Base-by-base conservation (phyloP, 2,329 filamentous ascomycete genomes). In the Fusarium sp. region DNA sequence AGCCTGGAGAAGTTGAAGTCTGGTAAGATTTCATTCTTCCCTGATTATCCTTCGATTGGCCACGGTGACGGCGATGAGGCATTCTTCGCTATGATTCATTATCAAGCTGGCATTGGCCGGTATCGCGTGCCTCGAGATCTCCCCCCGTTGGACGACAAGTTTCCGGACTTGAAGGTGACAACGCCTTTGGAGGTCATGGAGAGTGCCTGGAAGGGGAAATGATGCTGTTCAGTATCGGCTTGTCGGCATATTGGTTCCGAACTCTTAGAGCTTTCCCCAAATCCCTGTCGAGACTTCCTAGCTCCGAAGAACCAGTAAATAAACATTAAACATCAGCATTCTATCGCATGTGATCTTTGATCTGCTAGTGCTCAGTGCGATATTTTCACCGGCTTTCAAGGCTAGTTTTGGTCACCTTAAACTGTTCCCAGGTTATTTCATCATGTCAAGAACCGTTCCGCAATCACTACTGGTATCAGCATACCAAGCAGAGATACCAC, bases 11-110 rank as follows among this genome's bases (percentile, higher is more conserved):
- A 74, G 44, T 45, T 79, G 4, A 64, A 74, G 20, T 75, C 74
- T 0, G 77, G 77, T 2, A 73, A 61, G 11, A 79, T 79, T 18
- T 79, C 78, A 2, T 77, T 77, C 44, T 67, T 62, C 7, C 42
- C 60, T 1, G 62, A 77, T 6, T 79, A 72, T 38, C 77, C 77
- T 1, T 18, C 54, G 1, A 76, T 78, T 17, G 77, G 75, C 0
- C 51, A 67, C 6, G 51, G 66, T 4, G 67, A 63, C 0, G 74
- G 70, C 0, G 73, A 74, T 7, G 63, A 78, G 20, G 66, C 71
- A 1, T 76, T 76, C 47, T 76, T 76, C 18, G 74, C 74, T 1
- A 67, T 59, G 55, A 54, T 76, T 44, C 74, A 76, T 45, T 75
- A 76, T 11, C 69, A 66, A 42, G 71, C 69, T 28, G 74, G 57